Evolutionary conservation across 1,284 basidiomycete species (phyloP), one percentile per base, ranked within the genome.

Genomic region (Takashimella koratensis): DNA sequence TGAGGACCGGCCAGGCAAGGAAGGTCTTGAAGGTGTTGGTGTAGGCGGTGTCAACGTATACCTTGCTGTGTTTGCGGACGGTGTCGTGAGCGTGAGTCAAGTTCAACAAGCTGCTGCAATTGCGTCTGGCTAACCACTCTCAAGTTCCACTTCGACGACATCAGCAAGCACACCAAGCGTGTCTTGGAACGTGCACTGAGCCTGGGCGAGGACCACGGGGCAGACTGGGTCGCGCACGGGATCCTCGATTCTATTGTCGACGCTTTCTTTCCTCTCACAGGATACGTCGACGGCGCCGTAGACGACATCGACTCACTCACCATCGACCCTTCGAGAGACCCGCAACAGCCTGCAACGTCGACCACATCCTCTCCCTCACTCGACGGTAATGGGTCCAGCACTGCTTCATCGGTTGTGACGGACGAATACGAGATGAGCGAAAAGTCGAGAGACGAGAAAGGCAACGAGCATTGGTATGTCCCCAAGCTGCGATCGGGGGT

Each of bases 191-290:
- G 86, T 36, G 80, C 90, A 24, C 73, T 83, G 45, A 52, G 61
- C 1, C 80, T 65, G 73, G n/a, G 67, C 59, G 63, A 85, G 58
- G 77, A 85, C 57, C 81, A 81, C 52, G 75, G 81, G 45, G 85
- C 89, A 45, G 91, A 95, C 70, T 97, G 92, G 92, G 91, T 98
- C 60, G 90, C 91, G 0, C 92, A 98, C 72, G 90, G 87, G 16
- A 81, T 97, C 49, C 80, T 97, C 67, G 94, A 97, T 69, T 95
- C 92, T 1, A 85, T 97, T 48, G 91, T 97, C 26, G 94, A 98
- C 70, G 86, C 90, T 1, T 96, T 96, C 76, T 91, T 93, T 73
- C 93, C 94, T 2, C 80, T 92, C 52, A 79, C 95, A 46, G 82
- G 86, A 51, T 86, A 86, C 54, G 86, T 97, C 43, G 91, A 92